Conservation (phyloP, 257 asterid species). For the Lithospermum erythrorhizon region DNA sequence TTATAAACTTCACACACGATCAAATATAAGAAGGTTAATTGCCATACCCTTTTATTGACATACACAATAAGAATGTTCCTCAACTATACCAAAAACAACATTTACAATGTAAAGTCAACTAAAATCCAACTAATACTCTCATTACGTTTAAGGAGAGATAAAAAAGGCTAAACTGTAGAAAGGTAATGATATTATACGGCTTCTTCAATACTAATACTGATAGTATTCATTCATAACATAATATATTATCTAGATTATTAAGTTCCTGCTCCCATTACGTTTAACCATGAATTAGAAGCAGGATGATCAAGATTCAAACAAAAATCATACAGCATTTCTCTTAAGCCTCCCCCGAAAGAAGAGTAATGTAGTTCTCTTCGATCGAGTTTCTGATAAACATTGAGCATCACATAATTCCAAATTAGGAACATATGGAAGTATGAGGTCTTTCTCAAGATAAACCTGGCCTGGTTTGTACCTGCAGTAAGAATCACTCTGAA, state of each 20-base stretch:
- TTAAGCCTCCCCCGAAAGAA: constrained; percentile 95
- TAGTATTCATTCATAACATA: background rate
- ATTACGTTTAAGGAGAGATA: too few species aligned
- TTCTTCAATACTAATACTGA: too few species aligned
- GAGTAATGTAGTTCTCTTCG: constrained; percentile 66
- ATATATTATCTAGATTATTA: too few species aligned
- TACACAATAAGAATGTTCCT: too few species aligned
- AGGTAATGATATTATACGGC: background rate
- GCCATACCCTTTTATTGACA: background rate
- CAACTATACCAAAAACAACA: too few species aligned
- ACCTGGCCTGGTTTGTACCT: constrained; percentile 99
- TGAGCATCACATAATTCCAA: constrained; percentile 72
- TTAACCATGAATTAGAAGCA: background rate
- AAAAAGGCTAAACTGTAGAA: background rate
- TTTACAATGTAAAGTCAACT: background rate
- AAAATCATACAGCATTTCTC: constrained; percentile 83
- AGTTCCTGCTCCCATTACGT: too few species aligned
- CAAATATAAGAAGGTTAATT: background rate
- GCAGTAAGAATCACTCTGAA: constrained; percentile 11
- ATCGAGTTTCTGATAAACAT: constrained; percentile 44
- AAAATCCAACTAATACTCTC: background rate
- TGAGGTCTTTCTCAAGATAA: constrained; percentile 92
- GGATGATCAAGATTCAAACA: constrained; percentile 9
- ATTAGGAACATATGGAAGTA: constrained; percentile 93
- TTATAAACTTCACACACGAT: background rate